Percentiles rank a stretch among this genome's conserved stretches.
Evolutionary conservation across 495 filamentous ascomycete genomes (phyloP).

Genomic region (Xylaria castorea): DNA sequence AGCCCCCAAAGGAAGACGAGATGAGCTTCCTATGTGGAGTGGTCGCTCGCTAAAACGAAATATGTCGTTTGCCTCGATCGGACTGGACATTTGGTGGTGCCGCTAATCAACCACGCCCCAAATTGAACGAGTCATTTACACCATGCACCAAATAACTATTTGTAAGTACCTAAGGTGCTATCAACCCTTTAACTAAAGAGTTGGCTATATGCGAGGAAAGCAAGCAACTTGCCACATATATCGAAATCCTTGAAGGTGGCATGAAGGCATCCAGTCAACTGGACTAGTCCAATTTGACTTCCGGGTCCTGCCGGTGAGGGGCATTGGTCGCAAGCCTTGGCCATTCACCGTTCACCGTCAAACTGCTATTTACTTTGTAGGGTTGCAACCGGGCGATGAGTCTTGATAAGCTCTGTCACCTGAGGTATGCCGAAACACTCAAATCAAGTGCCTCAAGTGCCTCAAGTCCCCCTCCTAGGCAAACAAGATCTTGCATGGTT

Average conservation of each 20-base stretch:
- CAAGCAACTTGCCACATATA: not conserved
- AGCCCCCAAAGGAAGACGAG: constrained; percentile 21
- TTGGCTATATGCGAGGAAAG: constrained; percentile 4
- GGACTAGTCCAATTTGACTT: constrained; percentile 9
- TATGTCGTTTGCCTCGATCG: not conserved
- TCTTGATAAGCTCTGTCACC: constrained; percentile 26
- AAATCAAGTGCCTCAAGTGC: constrained; percentile 7
- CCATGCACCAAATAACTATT: not conserved
- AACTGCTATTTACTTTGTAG: not conserved
- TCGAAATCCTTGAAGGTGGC: not conserved
- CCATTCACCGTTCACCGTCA: constrained; percentile 11
- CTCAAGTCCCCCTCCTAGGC: constrained; percentile 10
- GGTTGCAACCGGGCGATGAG: constrained; percentile 18
- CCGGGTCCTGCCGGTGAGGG: constrained; percentile 21
- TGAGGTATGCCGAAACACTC: constrained; percentile 21
- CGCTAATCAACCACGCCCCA: constrained; percentile 7
- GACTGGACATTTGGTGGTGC: not conserved
- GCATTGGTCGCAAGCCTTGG: not conserved
- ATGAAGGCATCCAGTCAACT: not conserved
- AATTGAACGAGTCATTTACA: not conserved
- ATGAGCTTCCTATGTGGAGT: constrained; percentile 18
- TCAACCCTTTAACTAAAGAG: constrained; percentile 1
- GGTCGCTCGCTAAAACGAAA: not conserved
- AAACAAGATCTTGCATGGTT: constrained; percentile 22
- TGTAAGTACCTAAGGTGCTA: not conserved